Conservation (phyloP, 1,284 basidiomycete species). For the Microbotryum saponariae region DNA sequence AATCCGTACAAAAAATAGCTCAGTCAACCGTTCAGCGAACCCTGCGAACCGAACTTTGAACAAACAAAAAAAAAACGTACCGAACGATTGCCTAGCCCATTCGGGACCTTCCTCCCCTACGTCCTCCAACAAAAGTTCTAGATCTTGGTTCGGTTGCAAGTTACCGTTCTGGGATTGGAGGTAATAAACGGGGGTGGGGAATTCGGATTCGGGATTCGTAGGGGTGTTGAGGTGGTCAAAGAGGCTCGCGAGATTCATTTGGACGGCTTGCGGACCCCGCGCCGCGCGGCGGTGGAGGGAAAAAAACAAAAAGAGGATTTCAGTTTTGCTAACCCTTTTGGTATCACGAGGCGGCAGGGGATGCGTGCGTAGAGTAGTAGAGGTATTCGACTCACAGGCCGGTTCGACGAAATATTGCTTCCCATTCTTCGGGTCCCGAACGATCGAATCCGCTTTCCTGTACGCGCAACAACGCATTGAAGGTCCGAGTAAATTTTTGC, state of each 20-base stretch:
- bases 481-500: background rate
- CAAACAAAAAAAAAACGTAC: conserved; percentile 1
- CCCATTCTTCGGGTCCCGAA: conserved; percentile 38
- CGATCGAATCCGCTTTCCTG: conserved; percentile 70
- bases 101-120: conserved; percentile 17
- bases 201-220: too few species aligned
- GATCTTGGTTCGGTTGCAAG: conserved; percentile 49
- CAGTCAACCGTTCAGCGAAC: too few species aligned
- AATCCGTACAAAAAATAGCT: too few species aligned
- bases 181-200: too few species aligned
- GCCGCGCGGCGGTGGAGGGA: background rate
- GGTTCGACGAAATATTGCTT: conserved; percentile 74
- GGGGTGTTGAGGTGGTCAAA: conserved; percentile 1
- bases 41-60: too few species aligned
- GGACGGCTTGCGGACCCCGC: too few species aligned
- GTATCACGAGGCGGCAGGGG: too few species aligned
- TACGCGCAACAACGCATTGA: background rate
- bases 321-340: too few species aligned
- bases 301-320: too few species aligned
- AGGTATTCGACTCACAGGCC: conserved; percentile 17
- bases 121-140: conserved; percentile 8
- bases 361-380: too few species aligned
- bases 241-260: conserved; percentile 22
- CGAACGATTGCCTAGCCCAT: conserved; percentile 22
- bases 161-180: conserved; percentile 89